A percentile compares a stretch with the other conserved stretches of the same genome.
Evolutionary conservation across 192 early-diverging fungal species (phyloP).

Genomic region (Fimicolochytrium jonesii): DNA sequence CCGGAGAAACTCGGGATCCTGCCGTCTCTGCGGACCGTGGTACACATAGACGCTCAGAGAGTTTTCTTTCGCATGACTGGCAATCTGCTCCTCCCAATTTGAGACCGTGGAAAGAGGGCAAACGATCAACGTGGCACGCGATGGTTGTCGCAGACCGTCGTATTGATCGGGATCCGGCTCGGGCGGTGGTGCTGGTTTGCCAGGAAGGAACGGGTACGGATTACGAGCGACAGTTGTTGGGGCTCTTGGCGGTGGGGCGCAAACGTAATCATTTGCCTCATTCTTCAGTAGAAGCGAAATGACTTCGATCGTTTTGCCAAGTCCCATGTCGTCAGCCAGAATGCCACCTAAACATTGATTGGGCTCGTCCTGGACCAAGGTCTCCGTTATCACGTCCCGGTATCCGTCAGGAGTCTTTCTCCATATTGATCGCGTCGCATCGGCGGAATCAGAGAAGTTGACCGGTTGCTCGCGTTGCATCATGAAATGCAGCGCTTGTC

Average conservation of each 20-base stretch:
- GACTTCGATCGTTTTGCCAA: slow-evolving; percentile 51
- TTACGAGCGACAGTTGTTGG: background rate
- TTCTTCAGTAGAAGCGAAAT: slow-evolving; percentile 40
- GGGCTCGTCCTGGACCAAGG: slow-evolving; percentile 38
- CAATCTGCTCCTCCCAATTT: slow-evolving; percentile 73
- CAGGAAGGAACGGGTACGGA: slow-evolving; percentile 23
- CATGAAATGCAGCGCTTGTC: slow-evolving; percentile 80
- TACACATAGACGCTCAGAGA: slow-evolving; percentile 51
- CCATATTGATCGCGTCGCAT: slow-evolving; percentile 31
- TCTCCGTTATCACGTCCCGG: slow-evolving; percentile 51
- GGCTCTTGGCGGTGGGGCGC: background rate
- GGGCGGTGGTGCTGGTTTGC: background rate
- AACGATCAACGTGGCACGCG: slow-evolving; percentile 59
- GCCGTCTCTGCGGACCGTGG: slow-evolving; percentile 51
- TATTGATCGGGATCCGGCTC: background rate
- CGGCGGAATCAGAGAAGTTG: slow-evolving; percentile 34
- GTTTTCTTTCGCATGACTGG: slow-evolving; percentile 37
- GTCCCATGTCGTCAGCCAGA: slow-evolving; percentile 56
- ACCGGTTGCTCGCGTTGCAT: slow-evolving; percentile 65
- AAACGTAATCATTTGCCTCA: background rate
- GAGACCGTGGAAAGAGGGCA: slow-evolving; percentile 66
- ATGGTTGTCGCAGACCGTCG: slow-evolving; percentile 3
- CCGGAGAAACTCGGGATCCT: slow-evolving; percentile 43
- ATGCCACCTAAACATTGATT: slow-evolving; percentile 55
- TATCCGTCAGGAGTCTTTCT: slow-evolving; percentile 27